phyloP scores from a whole-genome alignment of 2,329 filamentous ascomycete species.

The Biscogniauxia sp. region DNA sequence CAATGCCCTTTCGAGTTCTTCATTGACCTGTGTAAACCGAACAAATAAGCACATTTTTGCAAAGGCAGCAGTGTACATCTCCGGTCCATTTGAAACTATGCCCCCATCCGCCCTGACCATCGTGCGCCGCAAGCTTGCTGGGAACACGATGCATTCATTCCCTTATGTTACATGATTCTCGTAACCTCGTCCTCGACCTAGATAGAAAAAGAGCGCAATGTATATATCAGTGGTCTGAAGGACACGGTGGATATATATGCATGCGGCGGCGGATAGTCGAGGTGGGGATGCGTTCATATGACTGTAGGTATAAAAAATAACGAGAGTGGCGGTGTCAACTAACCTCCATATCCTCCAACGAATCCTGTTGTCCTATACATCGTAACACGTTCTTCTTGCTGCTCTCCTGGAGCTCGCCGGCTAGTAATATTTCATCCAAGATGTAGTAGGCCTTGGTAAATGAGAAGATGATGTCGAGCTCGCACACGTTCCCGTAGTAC shows the following conservation, averaged over 20 bases:
- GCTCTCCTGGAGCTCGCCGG: constrained; percentile 96
- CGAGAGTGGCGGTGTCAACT: constrained; percentile 42
- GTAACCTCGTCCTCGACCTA: constrained; percentile 89
- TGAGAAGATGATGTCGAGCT: constrained; percentile 99
- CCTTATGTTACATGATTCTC: constrained; percentile 72
- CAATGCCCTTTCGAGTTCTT: constrained; percentile 38
- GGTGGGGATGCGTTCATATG: constrained; percentile 16
- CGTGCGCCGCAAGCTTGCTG: constrained; percentile 14
- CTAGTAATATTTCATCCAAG: constrained; percentile 89
- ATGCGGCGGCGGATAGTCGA: constrained; percentile 6
- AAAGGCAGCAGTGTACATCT: constrained; percentile 22
- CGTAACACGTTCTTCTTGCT: constrained; percentile 98
- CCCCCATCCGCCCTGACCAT: constrained; percentile 16
- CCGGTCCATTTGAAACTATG: constrained; percentile 16
- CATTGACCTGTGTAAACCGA: constrained; percentile 27
- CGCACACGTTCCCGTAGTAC: constrained; percentile 99
- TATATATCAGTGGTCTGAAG: constrained; percentile 49
- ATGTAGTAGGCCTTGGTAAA: constrained; percentile 99
- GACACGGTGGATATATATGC: constrained; percentile 10
- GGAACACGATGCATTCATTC: constrained; percentile 30
- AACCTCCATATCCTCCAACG: constrained; percentile 98
- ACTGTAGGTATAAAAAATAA: constrained; percentile 4
- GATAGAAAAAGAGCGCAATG: constrained; percentile 34
- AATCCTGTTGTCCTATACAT: constrained; percentile 96
- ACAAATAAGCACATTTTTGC: constrained; percentile 30